Evolutionary conservation across 345 rosid species (phyloP), one percentile per base, ranked within the genome.

Genomic region (Pistacia atlantica): DNA sequence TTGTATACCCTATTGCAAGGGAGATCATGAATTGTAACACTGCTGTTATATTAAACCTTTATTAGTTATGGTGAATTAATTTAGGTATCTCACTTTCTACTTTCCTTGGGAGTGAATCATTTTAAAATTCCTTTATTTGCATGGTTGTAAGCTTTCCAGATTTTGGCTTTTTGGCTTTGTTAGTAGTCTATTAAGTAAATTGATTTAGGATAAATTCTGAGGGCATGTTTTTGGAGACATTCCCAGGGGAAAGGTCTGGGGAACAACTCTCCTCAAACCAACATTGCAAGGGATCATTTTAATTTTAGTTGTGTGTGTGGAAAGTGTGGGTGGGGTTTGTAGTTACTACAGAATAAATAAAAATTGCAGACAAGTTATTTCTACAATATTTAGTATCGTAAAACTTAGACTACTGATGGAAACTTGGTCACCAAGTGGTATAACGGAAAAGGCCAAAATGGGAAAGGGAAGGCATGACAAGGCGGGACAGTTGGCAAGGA

Each of bases 91-190:
- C 37, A 13, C 59, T 46, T 11, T 46, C 42, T 49, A 55, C 17
- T 59, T 45, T 38, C 14, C 61, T 55, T 38, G 42, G 57, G 28
- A 20, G 45, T 14, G 66, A 12, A 22, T 58, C 18, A 31, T 22
- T 60, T 72, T 45, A 25, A 60, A 72, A 72, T 59, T 20, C 38
- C 13, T 72, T 28, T 51, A 13, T 59, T 14, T 11, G 66, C 45
- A 72, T 72, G 31, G 38, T 49, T n/a, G 49, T 35, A 37, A 56
- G 54, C 14, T 45, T 66, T 10, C 38, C 31, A 42, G 69, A 37
- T 31, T 61, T 61, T 61, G 46, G 17, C 14, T 13, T 45, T 65
- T 42, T 65, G 52, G 10, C 33, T 45, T 45, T 66, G 11, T 46
- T 11, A 45, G 31, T 28, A 45, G 2, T 22, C 52, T 8, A 1